Percentiles rank a stretch among this genome's conserved stretches.
Evolutionary conservation across 371 early-diverging fungal genomes (phyloP).

Genomic region (Lichtheimia corymbifera): DNA sequence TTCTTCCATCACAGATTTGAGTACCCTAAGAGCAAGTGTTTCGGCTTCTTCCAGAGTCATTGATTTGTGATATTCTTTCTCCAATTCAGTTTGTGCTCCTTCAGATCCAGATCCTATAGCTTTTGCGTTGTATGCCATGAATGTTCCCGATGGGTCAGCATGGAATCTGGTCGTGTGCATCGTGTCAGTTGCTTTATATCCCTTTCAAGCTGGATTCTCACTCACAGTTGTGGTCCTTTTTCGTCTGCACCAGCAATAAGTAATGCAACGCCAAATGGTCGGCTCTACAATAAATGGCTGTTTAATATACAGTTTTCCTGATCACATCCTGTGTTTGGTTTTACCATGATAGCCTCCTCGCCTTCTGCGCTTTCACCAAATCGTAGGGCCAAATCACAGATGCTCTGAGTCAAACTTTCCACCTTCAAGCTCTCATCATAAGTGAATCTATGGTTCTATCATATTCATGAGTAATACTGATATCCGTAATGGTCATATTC

Average conservation of each 20-base stretch:
- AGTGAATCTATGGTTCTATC: constrained; percentile 90
- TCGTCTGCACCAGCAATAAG: constrained; percentile 98
- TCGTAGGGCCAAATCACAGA: constrained; percentile 95
- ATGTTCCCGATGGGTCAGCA: constrained; percentile 97
- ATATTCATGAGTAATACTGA: neutral
- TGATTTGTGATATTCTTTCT: constrained; percentile 92
- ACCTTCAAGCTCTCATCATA: constrained; percentile 95
- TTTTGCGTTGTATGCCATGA: constrained; percentile 90
- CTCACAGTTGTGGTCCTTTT: constrained; percentile 96
- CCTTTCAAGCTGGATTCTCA: constrained; percentile 2
- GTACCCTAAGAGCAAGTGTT: constrained; percentile 87
- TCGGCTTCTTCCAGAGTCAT: constrained; percentile 90
- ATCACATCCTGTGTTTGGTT: no score
- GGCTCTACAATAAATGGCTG: constrained; percentile 52
- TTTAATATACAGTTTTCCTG: no score
- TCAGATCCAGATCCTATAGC: constrained; percentile 99
- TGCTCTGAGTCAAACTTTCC: constrained; percentile 95
- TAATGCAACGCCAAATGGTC: constrained; percentile 99
- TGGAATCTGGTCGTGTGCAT: constrained; percentile 63
- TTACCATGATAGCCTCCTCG: constrained; percentile 94
- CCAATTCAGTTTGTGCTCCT: constrained; percentile 97
- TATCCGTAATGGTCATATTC: neutral
- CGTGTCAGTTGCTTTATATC: neutral
- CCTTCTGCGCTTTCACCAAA: constrained; percentile 97
- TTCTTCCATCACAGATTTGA: constrained; percentile 99